phyloP scores from a whole-genome alignment of 768 basidiomycete species.

The Macrolepiota fuliginosa region DNA sequence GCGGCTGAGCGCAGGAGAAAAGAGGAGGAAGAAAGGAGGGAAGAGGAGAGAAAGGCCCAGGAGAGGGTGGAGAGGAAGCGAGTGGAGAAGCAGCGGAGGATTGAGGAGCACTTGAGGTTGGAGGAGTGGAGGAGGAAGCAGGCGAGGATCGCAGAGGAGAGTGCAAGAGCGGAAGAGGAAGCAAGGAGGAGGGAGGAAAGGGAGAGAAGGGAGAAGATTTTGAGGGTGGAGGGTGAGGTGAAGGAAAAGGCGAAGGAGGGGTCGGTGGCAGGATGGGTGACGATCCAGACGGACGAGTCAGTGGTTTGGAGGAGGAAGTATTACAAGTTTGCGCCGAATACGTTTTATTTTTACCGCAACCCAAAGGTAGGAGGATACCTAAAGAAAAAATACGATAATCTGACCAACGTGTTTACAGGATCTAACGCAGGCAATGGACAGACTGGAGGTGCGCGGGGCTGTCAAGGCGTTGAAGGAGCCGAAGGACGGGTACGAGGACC shows the following conservation, averaged over 20 bases:
- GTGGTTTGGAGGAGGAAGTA: conserved; percentile 66
- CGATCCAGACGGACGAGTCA: conserved; percentile 52
- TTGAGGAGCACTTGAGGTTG: conserved; percentile 48
- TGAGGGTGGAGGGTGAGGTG: conserved; percentile 41
- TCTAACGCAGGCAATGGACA: conserved; percentile 32
- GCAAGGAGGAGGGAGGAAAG: conserved; percentile 42
- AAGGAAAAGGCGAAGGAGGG: conserved; percentile 33
- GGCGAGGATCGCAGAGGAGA: conserved; percentile 47
- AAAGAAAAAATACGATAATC: neutral
- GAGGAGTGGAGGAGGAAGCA: conserved; percentile 45
- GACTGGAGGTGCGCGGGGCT: conserved; percentile 45
- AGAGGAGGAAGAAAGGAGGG: conserved; percentile 45
- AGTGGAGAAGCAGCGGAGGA: conserved; percentile 37
- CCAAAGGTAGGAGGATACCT: conserved; percentile 38
- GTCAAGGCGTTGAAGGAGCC: conserved; percentile 54
- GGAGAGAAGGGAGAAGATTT: conserved; percentile 41
- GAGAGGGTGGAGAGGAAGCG: conserved; percentile 37
- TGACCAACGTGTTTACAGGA: conserved; percentile 29
- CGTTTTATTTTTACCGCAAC: conserved; percentile 48
- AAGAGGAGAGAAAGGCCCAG: conserved; percentile 35
- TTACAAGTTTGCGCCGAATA: conserved; percentile 50
- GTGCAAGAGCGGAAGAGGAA: conserved; percentile 53
- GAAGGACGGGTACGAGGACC: conserved; percentile 65
- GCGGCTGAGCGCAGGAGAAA: conserved; percentile 39
- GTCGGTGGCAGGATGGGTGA: conserved; percentile 54